These are phyloP conservation scores for Microdochium bolleyi DNA, from an alignment of 2,329 filamentous ascomycete species.

Conservation along the genomic window DNA sequence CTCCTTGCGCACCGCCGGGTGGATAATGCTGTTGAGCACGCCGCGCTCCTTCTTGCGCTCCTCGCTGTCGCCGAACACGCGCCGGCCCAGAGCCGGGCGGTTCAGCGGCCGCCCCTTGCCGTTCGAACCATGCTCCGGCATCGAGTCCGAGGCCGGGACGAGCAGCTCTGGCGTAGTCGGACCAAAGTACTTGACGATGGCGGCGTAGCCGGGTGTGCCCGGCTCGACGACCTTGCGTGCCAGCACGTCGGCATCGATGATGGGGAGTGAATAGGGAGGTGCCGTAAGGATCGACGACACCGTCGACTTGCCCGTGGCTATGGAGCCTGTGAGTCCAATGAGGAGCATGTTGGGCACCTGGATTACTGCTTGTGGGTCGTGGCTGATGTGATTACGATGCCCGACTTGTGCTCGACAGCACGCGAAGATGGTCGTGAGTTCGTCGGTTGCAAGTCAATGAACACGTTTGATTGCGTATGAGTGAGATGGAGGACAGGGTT, in stretches of 20 bases:
- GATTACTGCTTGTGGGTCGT: not conserved
- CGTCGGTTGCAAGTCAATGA: too few species aligned
- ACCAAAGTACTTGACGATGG: conserved; percentile 75
- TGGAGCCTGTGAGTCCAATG: conserved; percentile 92
- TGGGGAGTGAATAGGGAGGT: conserved; percentile 75
- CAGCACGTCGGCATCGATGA: conserved; percentile 90
- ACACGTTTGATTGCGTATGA: too few species aligned
- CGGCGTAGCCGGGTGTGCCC: conserved; percentile 73
- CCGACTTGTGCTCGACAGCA: too few species aligned
- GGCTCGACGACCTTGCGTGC: conserved; percentile 93
- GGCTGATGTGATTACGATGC: not conserved
- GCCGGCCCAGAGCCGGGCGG: conserved; percentile 71
- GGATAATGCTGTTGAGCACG: conserved; percentile 82
- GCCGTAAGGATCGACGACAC: conserved; percentile 76
- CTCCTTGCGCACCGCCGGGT: conserved; percentile 78
- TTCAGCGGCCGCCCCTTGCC: conserved; percentile 72
- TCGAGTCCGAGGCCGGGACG: conserved; percentile 44
- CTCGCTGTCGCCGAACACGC: conserved; percentile 76
- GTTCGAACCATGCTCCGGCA: conserved; percentile 43
- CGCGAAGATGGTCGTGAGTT: too few species aligned
- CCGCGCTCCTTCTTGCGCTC: conserved; percentile 64
- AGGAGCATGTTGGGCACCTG: conserved; percentile 63
- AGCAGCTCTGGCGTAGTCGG: conserved; percentile 81
- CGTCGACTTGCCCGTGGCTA: conserved; percentile 96
- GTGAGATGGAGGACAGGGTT: too few species aligned